These are phyloP conservation scores for Carallia pectinifolia DNA, from an alignment of 345 rosid genomes.

Conservation along the genomic window DNA sequence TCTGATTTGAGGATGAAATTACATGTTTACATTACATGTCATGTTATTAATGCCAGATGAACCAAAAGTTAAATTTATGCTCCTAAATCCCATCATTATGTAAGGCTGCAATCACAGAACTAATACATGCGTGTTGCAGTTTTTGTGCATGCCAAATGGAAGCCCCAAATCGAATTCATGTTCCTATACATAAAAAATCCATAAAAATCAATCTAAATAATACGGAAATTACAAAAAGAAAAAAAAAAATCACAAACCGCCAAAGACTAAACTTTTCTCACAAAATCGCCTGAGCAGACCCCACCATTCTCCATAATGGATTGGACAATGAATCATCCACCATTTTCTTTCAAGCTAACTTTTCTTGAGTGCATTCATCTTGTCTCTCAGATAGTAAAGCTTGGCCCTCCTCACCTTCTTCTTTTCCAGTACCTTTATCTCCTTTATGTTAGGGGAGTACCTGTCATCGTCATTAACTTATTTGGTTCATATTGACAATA, in stretches of 20 bases:
- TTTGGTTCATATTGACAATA: slow-evolving; percentile 6
- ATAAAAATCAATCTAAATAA: neutral
- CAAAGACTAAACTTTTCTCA: slow-evolving; percentile 8
- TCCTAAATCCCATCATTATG: neutral
- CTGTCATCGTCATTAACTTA: slow-evolving; percentile 40
- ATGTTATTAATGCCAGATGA: neutral
- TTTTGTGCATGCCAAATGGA: neutral
- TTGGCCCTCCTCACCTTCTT: slow-evolving; percentile 94
- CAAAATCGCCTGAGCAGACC: neutral
- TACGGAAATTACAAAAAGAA: neutral
- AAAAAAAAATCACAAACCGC: neutral
- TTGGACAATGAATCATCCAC: neutral
- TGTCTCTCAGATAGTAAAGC: slow-evolving; percentile 89
- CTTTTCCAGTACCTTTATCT: slow-evolving; percentile 92
- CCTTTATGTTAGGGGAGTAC: slow-evolving; percentile 94
- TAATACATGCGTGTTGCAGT: neutral
- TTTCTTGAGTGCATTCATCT: slow-evolving; percentile 87
- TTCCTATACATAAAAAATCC: slow-evolving; percentile 1
- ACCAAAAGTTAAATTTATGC: neutral
- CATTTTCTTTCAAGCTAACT: slow-evolving; percentile 19
- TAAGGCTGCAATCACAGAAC: neutral
- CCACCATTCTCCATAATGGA: slow-evolving; percentile 11
- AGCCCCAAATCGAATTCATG: neutral
- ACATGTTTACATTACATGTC: no score
- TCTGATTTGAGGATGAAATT: no score